Percentiles rank a stretch among this genome's conserved stretches.
phyloP scores from a whole-genome alignment of 768 basidiomycete species.

The Nevesoporus exiguus region DNA sequence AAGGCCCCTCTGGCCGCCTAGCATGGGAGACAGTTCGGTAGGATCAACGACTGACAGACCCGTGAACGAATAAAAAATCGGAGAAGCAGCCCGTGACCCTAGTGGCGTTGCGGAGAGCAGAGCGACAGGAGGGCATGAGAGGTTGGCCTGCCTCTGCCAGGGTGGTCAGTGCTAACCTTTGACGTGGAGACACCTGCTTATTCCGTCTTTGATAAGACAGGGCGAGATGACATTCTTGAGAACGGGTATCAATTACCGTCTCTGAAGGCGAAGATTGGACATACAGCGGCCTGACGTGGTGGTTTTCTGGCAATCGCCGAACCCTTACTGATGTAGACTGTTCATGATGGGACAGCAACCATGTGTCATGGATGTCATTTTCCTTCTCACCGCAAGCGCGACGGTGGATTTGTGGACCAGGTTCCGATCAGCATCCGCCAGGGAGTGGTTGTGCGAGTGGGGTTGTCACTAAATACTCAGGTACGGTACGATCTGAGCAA shows the following conservation, averaged over 20 bases:
- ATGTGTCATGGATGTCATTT: slow-evolving; percentile 8
- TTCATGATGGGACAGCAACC: slow-evolving; percentile 12
- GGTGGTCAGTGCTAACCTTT: slow-evolving; percentile 27
- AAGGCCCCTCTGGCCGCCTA: slow-evolving; percentile 3
- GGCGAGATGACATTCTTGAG: slow-evolving; percentile 19
- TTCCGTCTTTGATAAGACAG: slow-evolving; percentile 19
- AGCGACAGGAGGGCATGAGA: slow-evolving; percentile 11
- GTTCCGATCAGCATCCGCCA: slow-evolving; percentile 29
- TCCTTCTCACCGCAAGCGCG: slow-evolving; percentile 8
- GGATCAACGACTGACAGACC: neutral
- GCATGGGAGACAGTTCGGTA: slow-evolving; percentile 16
- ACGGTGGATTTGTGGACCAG: slow-evolving; percentile 2
- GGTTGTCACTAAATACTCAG: slow-evolving; percentile 1
- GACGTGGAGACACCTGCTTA: slow-evolving; percentile 29
- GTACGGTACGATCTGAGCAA: slow-evolving; percentile 11
- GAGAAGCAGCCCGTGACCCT: slow-evolving; percentile 25
- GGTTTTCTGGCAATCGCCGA: slow-evolving; percentile 12
- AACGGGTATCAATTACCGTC: slow-evolving; percentile 24
- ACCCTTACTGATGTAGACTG: slow-evolving; percentile 3
- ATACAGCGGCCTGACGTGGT: slow-evolving; percentile 3
- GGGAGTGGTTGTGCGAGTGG: neutral
- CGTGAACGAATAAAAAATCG: slow-evolving; percentile 17
- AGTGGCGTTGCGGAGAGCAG: slow-evolving; percentile 22
- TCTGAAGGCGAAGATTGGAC: slow-evolving; percentile 5
- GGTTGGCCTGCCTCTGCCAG: slow-evolving; percentile 22